Evolutionary conservation across 768 basidiomycete species (phyloP).

Genomic region (Lactifluus piperatus): DNA sequence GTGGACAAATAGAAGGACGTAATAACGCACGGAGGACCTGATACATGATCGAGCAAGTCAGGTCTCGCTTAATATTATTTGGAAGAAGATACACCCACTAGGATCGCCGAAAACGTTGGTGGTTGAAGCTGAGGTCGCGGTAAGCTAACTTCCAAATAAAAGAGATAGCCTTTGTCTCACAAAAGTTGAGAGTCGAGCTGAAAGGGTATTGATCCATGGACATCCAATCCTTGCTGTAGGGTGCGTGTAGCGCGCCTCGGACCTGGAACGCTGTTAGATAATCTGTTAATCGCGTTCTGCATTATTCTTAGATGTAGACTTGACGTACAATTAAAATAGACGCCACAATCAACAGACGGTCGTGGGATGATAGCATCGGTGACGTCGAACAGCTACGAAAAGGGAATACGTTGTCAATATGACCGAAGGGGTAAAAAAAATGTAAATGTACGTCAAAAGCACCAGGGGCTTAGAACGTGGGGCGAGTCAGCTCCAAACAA

Average conservation of each 20-base stretch:
- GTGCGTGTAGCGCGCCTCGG: conserved; percentile 59
- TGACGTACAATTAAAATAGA: conserved; percentile 54
- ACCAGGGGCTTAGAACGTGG: conserved; percentile 1
- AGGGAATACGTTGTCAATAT: not conserved
- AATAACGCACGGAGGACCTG: conserved; percentile 4
- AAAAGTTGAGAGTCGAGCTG: conserved; percentile 10
- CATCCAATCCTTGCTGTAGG: conserved; percentile 44
- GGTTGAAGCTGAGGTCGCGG: not conserved
- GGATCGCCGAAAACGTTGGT: conserved; percentile 15
- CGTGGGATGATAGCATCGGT: conserved; percentile 37
- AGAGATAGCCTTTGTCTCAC: not conserved
- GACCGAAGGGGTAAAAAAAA: not conserved
- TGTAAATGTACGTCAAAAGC: conserved; percentile 8
- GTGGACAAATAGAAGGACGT: not conserved
- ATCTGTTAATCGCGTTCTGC: not conserved
- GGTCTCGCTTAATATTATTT: not conserved
- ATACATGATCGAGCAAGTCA: not conserved
- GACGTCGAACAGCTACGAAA: conserved; percentile 23
- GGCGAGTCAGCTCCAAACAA: not conserved
- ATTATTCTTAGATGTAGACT: not conserved
- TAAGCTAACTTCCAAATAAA: not conserved
- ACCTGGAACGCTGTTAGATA: conserved; percentile 38
- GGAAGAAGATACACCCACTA: conserved; percentile 1
- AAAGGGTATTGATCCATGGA: conserved; percentile 10
- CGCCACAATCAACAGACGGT: conserved; percentile 38